Conservation (phyloP, 2,329 filamentous ascomycete genomes). For the Nothopassalora personata region DNA sequence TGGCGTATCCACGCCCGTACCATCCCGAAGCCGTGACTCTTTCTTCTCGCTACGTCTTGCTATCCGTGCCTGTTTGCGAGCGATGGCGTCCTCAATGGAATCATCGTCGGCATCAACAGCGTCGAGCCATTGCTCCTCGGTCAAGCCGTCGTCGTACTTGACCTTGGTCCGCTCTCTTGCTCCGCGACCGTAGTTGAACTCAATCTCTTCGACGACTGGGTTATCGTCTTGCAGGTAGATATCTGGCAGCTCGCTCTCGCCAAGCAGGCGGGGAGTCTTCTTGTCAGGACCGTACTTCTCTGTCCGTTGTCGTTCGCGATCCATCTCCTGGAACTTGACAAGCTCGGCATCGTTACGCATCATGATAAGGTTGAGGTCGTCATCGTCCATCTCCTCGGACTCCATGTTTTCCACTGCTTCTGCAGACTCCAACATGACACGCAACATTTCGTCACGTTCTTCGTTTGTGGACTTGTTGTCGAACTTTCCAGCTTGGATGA, state of each 20-base stretch:
- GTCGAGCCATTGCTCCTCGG: conserved; percentile 98
- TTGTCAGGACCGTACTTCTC: conserved; percentile 68
- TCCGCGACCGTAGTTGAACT: conserved; percentile 76
- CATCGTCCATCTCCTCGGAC: conserved; percentile 97
- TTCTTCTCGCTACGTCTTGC: conserved; percentile 75
- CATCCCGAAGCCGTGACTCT: conserved; percentile 51
- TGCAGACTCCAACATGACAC: conserved; percentile 81
- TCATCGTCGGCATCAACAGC: conserved; percentile 97
- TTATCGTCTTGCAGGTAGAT: conserved; percentile 88
- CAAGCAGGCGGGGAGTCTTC: conserved; percentile 71
- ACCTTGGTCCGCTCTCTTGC: conserved; percentile 92
- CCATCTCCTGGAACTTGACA: conserved; percentile 71
- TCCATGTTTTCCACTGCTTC: conserved; percentile 66
- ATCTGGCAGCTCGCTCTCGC: conserved; percentile 82
- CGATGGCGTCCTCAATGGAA: conserved; percentile 84
- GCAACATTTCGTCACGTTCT: conserved; percentile 92
- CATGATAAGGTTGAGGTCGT: conserved; percentile 91
- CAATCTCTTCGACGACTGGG: conserved; percentile 70
- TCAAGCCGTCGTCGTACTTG: conserved; percentile 93
- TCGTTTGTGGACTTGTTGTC: conserved; percentile 99
- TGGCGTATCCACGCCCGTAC: conserved; percentile 63
- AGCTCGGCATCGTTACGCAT: conserved; percentile 82
- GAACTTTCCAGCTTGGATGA: conserved; percentile 98
- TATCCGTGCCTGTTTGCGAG: conserved; percentile 79
- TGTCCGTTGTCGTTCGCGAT: conserved; percentile 64